phyloP scores from a whole-genome alignment of 2,329 filamentous ascomycete species.

The Cladosporium sp. region DNA sequence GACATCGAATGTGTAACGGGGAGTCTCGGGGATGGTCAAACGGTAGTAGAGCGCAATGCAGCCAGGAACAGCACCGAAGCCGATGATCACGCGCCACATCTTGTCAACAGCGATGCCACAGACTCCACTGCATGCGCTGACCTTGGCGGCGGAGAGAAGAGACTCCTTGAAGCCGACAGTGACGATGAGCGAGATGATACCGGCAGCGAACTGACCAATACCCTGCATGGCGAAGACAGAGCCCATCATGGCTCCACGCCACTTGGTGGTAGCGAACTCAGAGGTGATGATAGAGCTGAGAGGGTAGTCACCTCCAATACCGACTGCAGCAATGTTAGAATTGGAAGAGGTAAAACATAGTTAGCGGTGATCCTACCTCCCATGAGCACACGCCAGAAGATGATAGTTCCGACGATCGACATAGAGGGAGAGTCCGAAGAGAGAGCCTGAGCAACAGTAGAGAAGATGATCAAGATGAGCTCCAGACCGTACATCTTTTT shows the following conservation, averaged over 20 bases:
- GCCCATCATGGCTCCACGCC: conserved; percentile 84
- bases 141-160: conserved; percentile 38
- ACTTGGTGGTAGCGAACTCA: conserved; percentile 83
- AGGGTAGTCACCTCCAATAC: conserved; percentile 63
- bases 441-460: conserved; percentile 71
- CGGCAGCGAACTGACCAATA: conserved; percentile 74
- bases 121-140: conserved; percentile 59
- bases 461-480: conserved; percentile 76
- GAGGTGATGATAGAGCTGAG: conserved; percentile 81
- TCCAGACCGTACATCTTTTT: conserved; percentile 85
- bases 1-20: conserved; percentile 84
- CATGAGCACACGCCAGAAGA: conserved; percentile 82
- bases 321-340: not conserved
- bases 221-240: conserved; percentile 87
- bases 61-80: conserved; percentile 76
- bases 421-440: conserved; percentile 63
- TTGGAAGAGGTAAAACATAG: not conserved
- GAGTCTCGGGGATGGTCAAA: conserved; percentile 83
- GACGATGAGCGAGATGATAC: conserved; percentile 71
- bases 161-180: conserved; percentile 41
- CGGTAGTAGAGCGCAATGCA: conserved; percentile 83
- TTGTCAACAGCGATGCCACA: conserved; percentile 76
- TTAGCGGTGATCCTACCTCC: conserved; percentile 43
- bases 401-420: conserved; percentile 63
- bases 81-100: conserved; percentile 82